Evolutionary conservation across 1,284 basidiomycete genomes (phyloP).

Genomic region (Ceratobasidium sp.): DNA sequence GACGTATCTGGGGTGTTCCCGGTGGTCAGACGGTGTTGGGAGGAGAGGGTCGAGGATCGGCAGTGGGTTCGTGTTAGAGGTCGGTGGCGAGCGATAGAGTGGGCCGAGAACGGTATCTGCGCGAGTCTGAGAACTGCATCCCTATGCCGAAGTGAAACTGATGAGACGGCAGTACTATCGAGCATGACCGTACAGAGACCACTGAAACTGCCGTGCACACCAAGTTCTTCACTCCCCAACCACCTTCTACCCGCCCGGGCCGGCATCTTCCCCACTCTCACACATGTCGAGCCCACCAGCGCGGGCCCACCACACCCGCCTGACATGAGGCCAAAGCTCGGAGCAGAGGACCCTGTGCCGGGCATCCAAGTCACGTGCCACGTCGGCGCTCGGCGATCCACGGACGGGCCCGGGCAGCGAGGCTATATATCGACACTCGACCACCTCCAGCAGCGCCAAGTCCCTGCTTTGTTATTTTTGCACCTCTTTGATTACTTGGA

Average conservation of each 20-base stretch:
- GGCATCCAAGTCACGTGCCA: constrained; percentile 6
- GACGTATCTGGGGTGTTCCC: too few species aligned
- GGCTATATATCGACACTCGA: constrained; percentile 16
- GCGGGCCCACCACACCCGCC: not conserved
- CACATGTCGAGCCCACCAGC: not conserved
- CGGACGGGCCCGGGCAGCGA: constrained; percentile 5
- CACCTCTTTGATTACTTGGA: not conserved
- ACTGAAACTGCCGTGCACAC: not conserved
- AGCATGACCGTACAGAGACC: not conserved
- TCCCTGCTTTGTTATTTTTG: constrained; percentile 30
- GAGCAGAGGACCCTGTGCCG: not conserved
- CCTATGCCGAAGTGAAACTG: not conserved
- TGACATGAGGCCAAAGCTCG: not conserved
- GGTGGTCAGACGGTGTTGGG: too few species aligned
- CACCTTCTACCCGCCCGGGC: too few species aligned
- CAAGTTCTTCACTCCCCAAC: not conserved
- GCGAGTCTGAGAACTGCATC: not conserved
- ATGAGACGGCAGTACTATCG: not conserved
- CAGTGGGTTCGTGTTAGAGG: too few species aligned
- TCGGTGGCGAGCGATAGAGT: too few species aligned
- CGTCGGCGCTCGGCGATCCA: constrained; percentile 21
- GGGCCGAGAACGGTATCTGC: too few species aligned
- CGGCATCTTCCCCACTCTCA: not conserved
- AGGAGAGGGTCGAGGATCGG: too few species aligned
- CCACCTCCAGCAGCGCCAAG: constrained; percentile 20